Conservation (phyloP, 805 yeast species). For the Komagataella pseudopastoris region DNA sequence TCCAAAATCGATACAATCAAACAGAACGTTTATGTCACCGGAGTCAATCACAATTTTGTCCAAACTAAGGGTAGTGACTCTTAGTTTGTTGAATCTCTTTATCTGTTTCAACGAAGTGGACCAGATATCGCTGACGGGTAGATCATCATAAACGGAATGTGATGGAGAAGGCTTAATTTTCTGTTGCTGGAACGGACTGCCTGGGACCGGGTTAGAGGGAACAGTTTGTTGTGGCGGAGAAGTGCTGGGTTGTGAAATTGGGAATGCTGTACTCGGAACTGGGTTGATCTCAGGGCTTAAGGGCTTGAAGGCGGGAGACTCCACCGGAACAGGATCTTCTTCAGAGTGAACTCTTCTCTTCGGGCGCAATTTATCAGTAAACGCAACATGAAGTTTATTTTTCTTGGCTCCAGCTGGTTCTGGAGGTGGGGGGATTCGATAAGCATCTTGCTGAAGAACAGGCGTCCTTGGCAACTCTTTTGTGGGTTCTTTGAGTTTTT, state of each 20-base stretch:
- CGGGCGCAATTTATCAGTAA: background rate
- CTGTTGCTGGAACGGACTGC: background rate
- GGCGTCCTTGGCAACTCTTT: background rate
- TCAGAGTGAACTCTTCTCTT: background rate
- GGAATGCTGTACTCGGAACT: background rate
- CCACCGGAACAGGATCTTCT: background rate
- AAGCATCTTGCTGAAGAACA: background rate
- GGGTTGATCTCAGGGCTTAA: background rate
- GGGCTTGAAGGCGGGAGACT: background rate
- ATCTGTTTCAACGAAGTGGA: background rate
- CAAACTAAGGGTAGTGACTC: slow-evolving; percentile 1
- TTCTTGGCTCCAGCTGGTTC: background rate
- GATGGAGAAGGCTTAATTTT: background rate
- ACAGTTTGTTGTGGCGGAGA: background rate
- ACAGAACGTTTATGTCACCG: slow-evolving; percentile 1
- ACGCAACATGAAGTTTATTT: background rate
- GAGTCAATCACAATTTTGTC: slow-evolving; percentile 2
- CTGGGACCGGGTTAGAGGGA: background rate
- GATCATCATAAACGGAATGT: background rate
- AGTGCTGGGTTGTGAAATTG: background rate
- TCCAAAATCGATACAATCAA: background rate
- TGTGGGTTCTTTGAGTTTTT: background rate
- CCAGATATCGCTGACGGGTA: slow-evolving; percentile 1
- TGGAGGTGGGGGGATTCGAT: background rate
- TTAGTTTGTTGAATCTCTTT: background rate